These are phyloP conservation scores for Aspergillus chevalieri DNA, from an alignment of 2,329 filamentous ascomycete species.

Conservation along the genomic window DNA sequence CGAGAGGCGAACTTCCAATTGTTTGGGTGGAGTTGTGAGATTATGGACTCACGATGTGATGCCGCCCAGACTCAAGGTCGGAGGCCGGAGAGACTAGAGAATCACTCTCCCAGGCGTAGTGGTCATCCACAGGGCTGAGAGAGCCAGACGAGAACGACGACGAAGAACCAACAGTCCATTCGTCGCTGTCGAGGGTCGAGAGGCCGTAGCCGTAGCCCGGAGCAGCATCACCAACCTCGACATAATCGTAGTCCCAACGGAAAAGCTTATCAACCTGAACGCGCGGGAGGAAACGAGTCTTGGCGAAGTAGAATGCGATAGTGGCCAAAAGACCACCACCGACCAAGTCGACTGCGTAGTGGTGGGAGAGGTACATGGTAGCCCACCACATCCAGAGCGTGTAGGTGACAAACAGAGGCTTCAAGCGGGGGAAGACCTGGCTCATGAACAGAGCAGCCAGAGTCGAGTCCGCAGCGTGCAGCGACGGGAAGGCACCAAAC, in stretches of 20 bases:
- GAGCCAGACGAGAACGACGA: constrained; percentile 65
- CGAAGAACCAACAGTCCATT: constrained; percentile 83
- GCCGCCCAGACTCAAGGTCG: constrained; percentile 36
- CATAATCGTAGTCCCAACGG: constrained; percentile 93
- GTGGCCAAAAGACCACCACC: constrained; percentile 73
- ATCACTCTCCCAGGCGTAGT: constrained; percentile 42
- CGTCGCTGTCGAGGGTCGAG: constrained; percentile 66
- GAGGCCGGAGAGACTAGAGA: constrained; percentile 29
- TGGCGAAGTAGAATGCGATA: constrained; percentile 74
- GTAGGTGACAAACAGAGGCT: constrained; percentile 74
- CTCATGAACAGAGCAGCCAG: constrained; percentile 89
- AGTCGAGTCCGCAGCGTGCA: constrained; percentile 85
- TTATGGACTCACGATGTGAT: constrained; percentile 16
- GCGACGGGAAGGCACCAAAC: constrained; percentile 89
- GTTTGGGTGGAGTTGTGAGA: constrained; percentile 1
- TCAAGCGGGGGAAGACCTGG: constrained; percentile 79
- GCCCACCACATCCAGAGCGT: constrained; percentile 96
- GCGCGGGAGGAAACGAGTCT: constrained; percentile 72
- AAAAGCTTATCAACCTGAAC: constrained; percentile 78
- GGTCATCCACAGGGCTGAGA: constrained; percentile 57
- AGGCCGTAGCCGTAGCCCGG: constrained; percentile 50
- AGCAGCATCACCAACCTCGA: constrained; percentile 68
- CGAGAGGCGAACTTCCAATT: not conserved
- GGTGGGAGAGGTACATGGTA: constrained; percentile 96
- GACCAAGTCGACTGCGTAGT: constrained; percentile 91